Evolutionary conservation across 805 yeast species (phyloP).

Genomic region (Kazachstania martiniae): DNA sequence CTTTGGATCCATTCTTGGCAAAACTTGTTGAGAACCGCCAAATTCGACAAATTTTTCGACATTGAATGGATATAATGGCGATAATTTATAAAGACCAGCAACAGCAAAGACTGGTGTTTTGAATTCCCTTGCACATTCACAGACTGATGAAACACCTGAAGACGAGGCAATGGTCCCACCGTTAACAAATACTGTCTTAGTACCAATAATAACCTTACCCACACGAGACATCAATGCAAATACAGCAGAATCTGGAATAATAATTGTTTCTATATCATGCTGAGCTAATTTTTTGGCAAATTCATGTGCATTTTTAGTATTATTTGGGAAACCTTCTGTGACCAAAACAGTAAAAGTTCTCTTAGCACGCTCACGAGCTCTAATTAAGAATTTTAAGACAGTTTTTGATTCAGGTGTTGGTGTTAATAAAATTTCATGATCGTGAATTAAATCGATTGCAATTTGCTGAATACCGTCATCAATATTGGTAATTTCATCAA

Average conservation of each 20-base stretch:
- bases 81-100: slow-evolving; percentile 85
- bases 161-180: slow-evolving; percentile 88
- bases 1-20: slow-evolving; percentile 55
- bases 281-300: slow-evolving; percentile 73
- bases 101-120: slow-evolving; percentile 94
- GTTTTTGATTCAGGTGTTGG: slow-evolving; percentile 95
- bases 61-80: slow-evolving; percentile 88
- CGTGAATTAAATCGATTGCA: slow-evolving; percentile 90
- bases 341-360: slow-evolving; percentile 87
- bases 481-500: slow-evolving; percentile 82
- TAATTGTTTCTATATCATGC: slow-evolving; percentile 79
- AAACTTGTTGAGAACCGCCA: slow-evolving; percentile 53
- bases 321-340: slow-evolving; percentile 88
- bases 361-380: slow-evolving; percentile 64
- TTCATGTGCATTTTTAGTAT: slow-evolving; percentile 59
- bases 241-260: slow-evolving; percentile 86
- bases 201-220: slow-evolving; percentile 90
- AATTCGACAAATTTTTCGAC: slow-evolving; percentile 77
- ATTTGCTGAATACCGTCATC: slow-evolving; percentile 86
- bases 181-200: slow-evolving; percentile 86
- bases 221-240: slow-evolving; percentile 96
- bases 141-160: slow-evolving; percentile 85
- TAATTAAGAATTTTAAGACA: slow-evolving; percentile 72
- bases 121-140: slow-evolving; percentile 92
- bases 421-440: slow-evolving; percentile 68